Conservation (phyloP, 805 yeast genomes). For the Barnettozyma siamensis region DNA sequence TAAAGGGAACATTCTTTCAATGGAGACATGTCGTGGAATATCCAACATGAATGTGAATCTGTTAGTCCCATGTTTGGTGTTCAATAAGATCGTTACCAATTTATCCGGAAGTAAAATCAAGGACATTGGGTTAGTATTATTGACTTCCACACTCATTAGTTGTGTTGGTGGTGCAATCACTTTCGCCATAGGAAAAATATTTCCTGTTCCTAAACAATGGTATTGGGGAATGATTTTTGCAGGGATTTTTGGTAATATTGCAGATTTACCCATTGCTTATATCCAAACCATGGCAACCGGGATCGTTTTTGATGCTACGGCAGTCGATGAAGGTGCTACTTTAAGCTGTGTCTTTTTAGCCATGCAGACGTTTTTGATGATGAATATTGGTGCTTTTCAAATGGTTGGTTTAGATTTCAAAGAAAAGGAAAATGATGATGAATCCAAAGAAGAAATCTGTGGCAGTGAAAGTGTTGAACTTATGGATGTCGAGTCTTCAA, state of each 20-base stretch:
- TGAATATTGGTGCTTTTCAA: constrained; percentile 71
- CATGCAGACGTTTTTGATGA: constrained; percentile 56
- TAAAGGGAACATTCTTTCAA: constrained; percentile 33
- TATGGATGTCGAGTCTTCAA: background rate
- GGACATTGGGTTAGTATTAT: constrained; percentile 40
- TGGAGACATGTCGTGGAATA: constrained; percentile 47
- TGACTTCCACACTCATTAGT: constrained; percentile 26
- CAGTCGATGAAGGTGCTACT: constrained; percentile 45
- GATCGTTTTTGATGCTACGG: constrained; percentile 30
- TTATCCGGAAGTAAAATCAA: constrained; percentile 47
- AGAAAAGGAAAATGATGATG: constrained; percentile 6
- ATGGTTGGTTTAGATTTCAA: constrained; percentile 68
- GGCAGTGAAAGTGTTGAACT: background rate
- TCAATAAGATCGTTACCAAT: constrained; percentile 46
- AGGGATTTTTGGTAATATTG: constrained; percentile 45
- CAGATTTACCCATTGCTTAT: constrained; percentile 50
- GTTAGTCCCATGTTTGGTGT: constrained; percentile 48
- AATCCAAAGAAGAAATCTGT: background rate
- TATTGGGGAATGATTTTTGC: constrained; percentile 42
- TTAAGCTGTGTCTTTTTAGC: constrained; percentile 42
- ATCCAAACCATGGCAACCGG: constrained; percentile 41
- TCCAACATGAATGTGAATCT: constrained; percentile 48
- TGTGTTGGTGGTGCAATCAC: constrained; percentile 38
- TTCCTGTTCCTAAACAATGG: constrained; percentile 45
- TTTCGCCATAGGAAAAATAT: constrained; percentile 26